Evolutionary conservation across 129 eudicot genomes (phyloP).

Genomic region (Scalesia atractyloides): DNA sequence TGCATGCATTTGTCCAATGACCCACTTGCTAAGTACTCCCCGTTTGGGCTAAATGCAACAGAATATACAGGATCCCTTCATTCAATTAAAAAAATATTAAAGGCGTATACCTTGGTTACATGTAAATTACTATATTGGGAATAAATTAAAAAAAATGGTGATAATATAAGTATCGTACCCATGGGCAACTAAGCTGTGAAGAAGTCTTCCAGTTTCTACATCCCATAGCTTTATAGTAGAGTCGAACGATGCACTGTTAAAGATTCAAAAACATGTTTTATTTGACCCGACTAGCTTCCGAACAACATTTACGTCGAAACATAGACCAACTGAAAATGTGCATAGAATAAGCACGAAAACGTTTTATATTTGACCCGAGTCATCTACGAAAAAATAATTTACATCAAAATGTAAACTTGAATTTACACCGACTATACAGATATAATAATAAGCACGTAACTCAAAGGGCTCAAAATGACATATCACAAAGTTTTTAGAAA

Average conservation of each 20-base stretch:
- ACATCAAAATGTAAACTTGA: no score
- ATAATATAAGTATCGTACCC: conserved; percentile 41
- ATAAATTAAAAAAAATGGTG: background rate
- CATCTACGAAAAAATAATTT: no score
- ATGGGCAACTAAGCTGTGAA: conserved; percentile 80
- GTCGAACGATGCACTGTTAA: conserved; percentile 84
- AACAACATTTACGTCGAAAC: no score
- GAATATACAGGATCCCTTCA: conserved; percentile 91
- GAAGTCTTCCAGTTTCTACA: conserved; percentile 61
- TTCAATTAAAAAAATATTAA: background rate
- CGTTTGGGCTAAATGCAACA: conserved; percentile 88
- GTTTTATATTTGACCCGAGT: no score
- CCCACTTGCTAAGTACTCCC: conserved; percentile 85
- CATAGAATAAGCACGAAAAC: no score
- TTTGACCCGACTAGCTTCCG: no score
- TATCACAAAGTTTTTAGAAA: no score
- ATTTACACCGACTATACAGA: no score
- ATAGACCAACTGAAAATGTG: no score
- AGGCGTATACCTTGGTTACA: no score
- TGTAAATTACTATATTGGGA: background rate
- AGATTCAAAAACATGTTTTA: background rate
- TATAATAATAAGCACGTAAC: no score
- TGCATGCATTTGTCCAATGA: conserved; percentile 82
- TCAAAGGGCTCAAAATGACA: no score
- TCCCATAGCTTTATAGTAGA: conserved; percentile 94